Conservation (phyloP, 441 rosid genomes). For the Croton laevigatus region DNA sequence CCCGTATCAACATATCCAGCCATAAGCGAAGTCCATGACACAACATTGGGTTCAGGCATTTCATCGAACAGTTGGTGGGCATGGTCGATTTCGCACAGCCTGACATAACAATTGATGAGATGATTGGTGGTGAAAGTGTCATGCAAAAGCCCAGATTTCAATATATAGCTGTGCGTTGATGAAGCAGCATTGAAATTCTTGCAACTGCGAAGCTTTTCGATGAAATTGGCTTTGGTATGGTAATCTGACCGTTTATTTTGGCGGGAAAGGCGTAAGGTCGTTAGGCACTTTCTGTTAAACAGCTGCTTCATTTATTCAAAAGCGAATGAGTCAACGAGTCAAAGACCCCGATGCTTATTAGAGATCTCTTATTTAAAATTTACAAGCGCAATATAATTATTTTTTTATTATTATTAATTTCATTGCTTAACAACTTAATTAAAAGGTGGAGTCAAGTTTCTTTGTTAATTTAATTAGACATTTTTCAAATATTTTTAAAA, state of each 20-base stretch:
- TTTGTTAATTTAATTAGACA: no score
- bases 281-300: not conserved
- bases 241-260: slow-evolving; percentile 19
- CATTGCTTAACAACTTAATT: no score
- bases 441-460: no score
- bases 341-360: not conserved
- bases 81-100: slow-evolving; percentile 17
- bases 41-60: slow-evolving; percentile 69
- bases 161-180: slow-evolving; percentile 26
- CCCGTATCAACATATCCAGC: slow-evolving; percentile 42
- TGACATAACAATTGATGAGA: slow-evolving; percentile 44
- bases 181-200: slow-evolving; percentile 27
- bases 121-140: slow-evolving; percentile 40
- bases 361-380: not conserved
- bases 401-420: no score
- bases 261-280: slow-evolving; percentile 27
- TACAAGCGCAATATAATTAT: not conserved
- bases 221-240: slow-evolving; percentile 18
- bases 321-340: not conserved
- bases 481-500: no score
- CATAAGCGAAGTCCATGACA: slow-evolving; percentile 71
- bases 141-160: slow-evolving; percentile 45
- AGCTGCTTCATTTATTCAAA: not conserved
- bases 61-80: slow-evolving; percentile 59
- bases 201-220: slow-evolving; percentile 34